Evolutionary conservation across 1,139 yeast genomes (phyloP).

Genomic region (Ogataea hybrid): DNA sequence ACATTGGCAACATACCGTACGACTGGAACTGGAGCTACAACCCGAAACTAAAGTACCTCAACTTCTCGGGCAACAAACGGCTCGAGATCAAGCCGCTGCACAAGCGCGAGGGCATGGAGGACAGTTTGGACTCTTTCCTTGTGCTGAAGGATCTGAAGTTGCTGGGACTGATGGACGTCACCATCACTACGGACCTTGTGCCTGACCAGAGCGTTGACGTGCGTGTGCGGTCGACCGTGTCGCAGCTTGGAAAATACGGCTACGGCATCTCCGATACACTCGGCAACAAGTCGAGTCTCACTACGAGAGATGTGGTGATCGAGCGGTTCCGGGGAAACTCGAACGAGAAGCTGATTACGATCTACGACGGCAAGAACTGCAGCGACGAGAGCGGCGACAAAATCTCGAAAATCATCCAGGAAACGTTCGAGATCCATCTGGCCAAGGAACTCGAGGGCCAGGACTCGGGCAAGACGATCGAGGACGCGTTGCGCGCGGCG

Average conservation of each 20-base stretch:
- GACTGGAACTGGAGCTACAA: constrained; percentile 99
- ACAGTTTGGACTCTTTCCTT: constrained; percentile 66
- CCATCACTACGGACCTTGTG: constrained; percentile 76
- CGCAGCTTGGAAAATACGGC: constrained; percentile 71
- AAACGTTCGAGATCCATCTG: too few species aligned
- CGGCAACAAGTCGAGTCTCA: too few species aligned
- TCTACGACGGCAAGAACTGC: too few species aligned
- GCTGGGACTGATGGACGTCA: constrained; percentile 91
- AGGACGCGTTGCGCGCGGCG: too few species aligned
- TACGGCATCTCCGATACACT: constrained; percentile 98
- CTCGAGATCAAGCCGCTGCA: constrained; percentile 78
- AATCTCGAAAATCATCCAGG: too few species aligned
- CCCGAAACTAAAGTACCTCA: constrained; percentile 69
- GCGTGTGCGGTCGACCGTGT: constrained; percentile 91
- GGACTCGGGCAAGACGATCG: too few species aligned
- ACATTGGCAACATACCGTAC: constrained; percentile 90
- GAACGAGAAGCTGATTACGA: too few species aligned
- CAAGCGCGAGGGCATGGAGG: constrained; percentile 34
- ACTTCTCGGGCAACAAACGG: constrained; percentile 89
- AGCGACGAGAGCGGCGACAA: too few species aligned
- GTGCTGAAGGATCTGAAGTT: constrained; percentile 68
- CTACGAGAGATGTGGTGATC: too few species aligned
- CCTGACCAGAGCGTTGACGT: constrained; percentile 86
- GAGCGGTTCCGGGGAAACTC: too few species aligned
- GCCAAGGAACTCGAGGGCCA: too few species aligned